phyloP scores from a whole-genome alignment of 75 land plant genomes.

The Picea sitchensis region DNA sequence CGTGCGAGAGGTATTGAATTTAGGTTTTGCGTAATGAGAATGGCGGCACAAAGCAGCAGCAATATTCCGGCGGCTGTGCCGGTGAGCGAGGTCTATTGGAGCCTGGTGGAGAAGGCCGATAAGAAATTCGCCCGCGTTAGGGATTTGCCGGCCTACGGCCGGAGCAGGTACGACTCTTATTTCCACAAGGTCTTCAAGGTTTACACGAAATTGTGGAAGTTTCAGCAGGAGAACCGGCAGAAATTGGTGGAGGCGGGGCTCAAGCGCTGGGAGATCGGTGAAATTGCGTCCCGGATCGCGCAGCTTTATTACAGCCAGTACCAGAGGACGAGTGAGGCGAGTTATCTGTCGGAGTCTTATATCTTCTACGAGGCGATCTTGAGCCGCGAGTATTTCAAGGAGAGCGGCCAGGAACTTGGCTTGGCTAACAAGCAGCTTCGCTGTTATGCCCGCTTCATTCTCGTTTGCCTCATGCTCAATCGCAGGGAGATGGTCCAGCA shows the following conservation, averaged over 20 bases:
- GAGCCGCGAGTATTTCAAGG: conserved; percentile 91
- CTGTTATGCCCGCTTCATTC: conserved; percentile 76
- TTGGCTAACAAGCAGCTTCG: conserved; percentile 85
- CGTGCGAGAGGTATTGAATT: no score
- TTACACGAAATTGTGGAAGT: conserved; percentile 93
- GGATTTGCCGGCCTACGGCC: conserved; percentile 67
- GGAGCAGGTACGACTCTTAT: conserved; percentile 58
- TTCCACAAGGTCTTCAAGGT: conserved; percentile 92
- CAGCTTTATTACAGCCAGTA: conserved; percentile 92
- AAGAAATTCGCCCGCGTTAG: conserved; percentile 83
- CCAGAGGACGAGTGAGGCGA: conserved; percentile 74
- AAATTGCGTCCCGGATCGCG: conserved; percentile 93
- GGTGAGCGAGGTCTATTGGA: conserved; percentile 44
- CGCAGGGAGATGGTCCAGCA: conserved; percentile 74
- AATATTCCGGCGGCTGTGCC: no score
- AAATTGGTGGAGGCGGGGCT: conserved; percentile 87
- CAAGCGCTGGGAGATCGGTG: conserved; percentile 94
- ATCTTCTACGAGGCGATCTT: conserved; percentile 92
- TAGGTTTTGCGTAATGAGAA: no score
- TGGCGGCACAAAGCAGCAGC: no score
- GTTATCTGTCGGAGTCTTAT: conserved; percentile 74
- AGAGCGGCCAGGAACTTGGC: conserved; percentile 52
- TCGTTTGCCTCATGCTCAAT: conserved; percentile 76
- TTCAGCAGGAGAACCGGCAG: conserved; percentile 90
- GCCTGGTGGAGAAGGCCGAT: conserved; percentile 75